Conservation (phyloP, 2,329 filamentous ascomycete species). For the Xylaria arbuscula region DNA sequence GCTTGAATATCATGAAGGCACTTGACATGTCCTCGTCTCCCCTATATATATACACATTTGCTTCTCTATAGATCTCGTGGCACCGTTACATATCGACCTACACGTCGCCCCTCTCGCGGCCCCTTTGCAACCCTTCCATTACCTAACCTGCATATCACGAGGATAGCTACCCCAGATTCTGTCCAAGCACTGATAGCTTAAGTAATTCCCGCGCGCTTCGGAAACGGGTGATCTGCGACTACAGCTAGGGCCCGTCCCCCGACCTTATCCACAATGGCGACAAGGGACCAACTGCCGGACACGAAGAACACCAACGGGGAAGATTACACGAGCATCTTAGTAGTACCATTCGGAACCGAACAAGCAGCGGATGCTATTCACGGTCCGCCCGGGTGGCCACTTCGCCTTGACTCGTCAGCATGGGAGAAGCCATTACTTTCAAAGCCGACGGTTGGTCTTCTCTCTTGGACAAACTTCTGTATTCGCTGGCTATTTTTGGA, state of each 20-base stretch:
- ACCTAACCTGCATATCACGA: not conserved
- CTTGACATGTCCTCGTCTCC: not conserved
- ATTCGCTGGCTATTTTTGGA: not conserved
- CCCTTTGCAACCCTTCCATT: not conserved
- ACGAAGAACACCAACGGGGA: not conserved
- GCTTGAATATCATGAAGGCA: not conserved
- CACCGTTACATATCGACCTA: not conserved
- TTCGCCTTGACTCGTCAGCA: not conserved
- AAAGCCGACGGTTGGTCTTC: not conserved
- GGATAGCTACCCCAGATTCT: not conserved
- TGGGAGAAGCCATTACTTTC: not conserved
- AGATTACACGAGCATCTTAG: not conserved
- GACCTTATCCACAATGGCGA: not conserved
- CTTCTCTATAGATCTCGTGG: not conserved
- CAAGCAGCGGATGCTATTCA: not conserved
- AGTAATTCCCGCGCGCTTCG: slow-evolving; percentile 32
- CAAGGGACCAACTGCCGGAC: not conserved
- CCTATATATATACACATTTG: slow-evolving; percentile 17
- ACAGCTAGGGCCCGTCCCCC: slow-evolving; percentile 1
- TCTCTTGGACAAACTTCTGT: not conserved
- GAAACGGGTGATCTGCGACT: not conserved
- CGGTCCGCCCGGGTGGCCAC: not conserved
- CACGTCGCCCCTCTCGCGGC: not conserved
- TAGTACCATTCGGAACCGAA: not conserved
- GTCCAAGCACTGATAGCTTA: slow-evolving; percentile 13